These are phyloP conservation scores for Zymoseptoria crescenta DNA, from an alignment of 2,329 filamentous ascomycete species.

Conservation along the genomic window DNA sequence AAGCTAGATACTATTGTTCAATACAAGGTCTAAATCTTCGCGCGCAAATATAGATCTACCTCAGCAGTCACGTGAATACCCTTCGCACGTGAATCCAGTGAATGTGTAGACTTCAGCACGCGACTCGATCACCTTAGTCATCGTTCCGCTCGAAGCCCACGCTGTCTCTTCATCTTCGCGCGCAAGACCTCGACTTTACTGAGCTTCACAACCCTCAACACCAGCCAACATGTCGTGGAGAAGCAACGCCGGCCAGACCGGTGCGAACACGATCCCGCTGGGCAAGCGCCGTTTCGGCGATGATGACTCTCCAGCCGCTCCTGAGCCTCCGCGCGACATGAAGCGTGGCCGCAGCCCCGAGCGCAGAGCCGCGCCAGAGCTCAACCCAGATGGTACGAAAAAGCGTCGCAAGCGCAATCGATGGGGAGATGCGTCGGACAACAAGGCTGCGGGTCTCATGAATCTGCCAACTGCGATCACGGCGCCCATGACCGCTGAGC, in stretches of 20 bases:
- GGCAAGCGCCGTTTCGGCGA: constrained; percentile 75
- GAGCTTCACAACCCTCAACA: constrained; percentile 1
- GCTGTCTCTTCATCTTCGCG: neutral
- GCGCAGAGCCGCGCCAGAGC: constrained; percentile 24
- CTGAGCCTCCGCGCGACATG: constrained; percentile 33
- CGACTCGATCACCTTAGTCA: neutral
- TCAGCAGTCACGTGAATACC: no score
- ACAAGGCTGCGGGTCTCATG: constrained; percentile 97
- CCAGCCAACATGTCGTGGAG: constrained; percentile 52
- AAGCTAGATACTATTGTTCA: no score
- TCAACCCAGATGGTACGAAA: constrained; percentile 62
- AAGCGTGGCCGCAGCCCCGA: constrained; percentile 90
- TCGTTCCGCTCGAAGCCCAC: neutral
- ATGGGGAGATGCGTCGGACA: constrained; percentile 95
- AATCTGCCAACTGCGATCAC: constrained; percentile 92
- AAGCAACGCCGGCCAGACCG: constrained; percentile 73
- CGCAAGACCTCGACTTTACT: neutral
- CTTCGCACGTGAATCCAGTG: no score
- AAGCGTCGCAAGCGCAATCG: constrained; percentile 97
- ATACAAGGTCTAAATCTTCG: no score
- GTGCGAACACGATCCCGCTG: constrained; percentile 95
- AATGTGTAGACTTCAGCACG: neutral
- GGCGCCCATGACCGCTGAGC: constrained; percentile 96
- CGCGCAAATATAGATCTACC: neutral
- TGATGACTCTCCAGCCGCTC: constrained; percentile 37